Base-by-base conservation (phyloP, 768 basidiomycete species). In the Sarcodon aspratus region DNA sequence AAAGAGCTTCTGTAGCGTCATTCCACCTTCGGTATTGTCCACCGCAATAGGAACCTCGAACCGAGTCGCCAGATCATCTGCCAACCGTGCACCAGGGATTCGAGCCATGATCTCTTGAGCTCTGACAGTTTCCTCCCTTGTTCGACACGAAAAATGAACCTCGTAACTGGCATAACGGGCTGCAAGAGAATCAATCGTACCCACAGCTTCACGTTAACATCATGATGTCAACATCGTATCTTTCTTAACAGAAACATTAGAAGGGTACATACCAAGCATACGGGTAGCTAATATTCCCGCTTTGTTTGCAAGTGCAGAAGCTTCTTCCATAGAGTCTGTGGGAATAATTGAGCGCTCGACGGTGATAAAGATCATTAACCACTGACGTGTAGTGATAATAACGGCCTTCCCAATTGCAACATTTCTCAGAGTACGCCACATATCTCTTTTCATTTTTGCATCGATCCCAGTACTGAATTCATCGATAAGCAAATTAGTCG, bases 391-490 rank as follows among this genome's bases (percentile, higher is more conserved):
- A 1, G 82, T 85, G 47, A 86, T 78, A 33, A 85, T 69, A 7
- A 85, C 74, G 3, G 81, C 80, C 57, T 87, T 86, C 12, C 80
- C 83, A 2, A 70, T 66, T 0, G 80, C 74, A 5, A 85, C 79
- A 27, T 71, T 74, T 48, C 80, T 69, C 48, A 89, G 67, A 0
- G 82, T 86, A 12, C 67, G 66, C 87, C 87, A 89, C 80, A 89
- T 86, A 32, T 88, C 83, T 34, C 87, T 69, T 63, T 88, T 89
- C 71, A 81, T 87, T 62, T 80, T 85, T 7, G 85, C 82, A 59
- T 88, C 87, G 44, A 89, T 78, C 6, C 87, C 87, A 3, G 85
- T 86, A 6, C 83, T 86, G 61, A 86, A 89, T 58, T 89, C 85
- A 52, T 90, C 87, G 43, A 90, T 87, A 17, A 89, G 72, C 3